Percentiles rank a stretch among this genome's conserved stretches.
Evolutionary conservation across 345 rosid species (phyloP).

Genomic region (Populus tremula): DNA sequence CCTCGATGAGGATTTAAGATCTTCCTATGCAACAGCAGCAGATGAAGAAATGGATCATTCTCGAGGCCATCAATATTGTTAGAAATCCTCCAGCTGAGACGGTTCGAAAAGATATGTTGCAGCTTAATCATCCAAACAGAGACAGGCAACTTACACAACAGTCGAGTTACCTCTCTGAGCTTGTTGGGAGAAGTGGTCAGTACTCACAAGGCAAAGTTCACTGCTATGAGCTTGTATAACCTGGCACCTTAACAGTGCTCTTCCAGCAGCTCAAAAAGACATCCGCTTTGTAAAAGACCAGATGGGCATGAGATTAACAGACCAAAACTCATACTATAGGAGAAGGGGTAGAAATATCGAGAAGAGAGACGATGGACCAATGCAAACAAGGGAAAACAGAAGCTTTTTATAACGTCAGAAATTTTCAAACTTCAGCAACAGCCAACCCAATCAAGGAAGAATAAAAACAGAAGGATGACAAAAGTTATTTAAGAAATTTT

Average conservation of each 20-base stretch:
- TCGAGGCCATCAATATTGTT: neutral
- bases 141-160: neutral
- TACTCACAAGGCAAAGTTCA: slow-evolving; percentile 6
- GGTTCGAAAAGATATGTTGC: neutral
- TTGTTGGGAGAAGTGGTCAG: neutral
- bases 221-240: slow-evolving; percentile 19
- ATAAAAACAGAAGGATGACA: neutral
- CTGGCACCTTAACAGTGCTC: slow-evolving; percentile 5
- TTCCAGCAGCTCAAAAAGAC: slow-evolving; percentile 15
- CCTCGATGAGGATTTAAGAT: neutral
- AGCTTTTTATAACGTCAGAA: neutral
- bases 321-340: slow-evolving; percentile 8
- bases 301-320: neutral
- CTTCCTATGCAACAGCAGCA: neutral
- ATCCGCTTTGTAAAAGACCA: slow-evolving; percentile 10
- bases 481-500: neutral
- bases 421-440: neutral
- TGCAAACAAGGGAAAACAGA: neutral
- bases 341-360: neutral
- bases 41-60: neutral
- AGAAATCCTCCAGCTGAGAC: neutral
- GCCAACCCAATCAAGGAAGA: neutral
- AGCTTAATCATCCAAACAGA: neutral
- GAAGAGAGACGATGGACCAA: neutral
- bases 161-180: slow-evolving; percentile 10